Percentiles rank a stretch among this genome's conserved stretches.
These are phyloP conservation scores for Boletus coccyginus DNA, from an alignment of 768 basidiomycete species.

Conservation along the genomic window DNA sequence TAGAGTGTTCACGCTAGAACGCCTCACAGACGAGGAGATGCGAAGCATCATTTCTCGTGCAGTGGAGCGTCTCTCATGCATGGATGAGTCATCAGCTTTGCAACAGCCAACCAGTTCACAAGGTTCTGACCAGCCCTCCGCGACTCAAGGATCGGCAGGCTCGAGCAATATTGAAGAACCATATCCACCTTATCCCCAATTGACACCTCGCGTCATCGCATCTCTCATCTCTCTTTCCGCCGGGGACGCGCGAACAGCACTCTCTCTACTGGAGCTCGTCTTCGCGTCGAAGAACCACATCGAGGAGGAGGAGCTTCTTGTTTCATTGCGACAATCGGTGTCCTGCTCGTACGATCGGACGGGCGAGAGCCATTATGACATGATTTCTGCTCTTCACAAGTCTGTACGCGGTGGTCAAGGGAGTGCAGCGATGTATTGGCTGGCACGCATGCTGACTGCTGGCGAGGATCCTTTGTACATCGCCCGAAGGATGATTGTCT, in stretches of 20 bases:
- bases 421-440: slow-evolving; percentile 83
- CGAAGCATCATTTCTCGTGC: slow-evolving; percentile 56
- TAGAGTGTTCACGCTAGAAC: slow-evolving; percentile 73
- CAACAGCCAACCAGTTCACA: slow-evolving; percentile 17
- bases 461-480: slow-evolving; percentile 83
- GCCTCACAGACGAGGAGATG: slow-evolving; percentile 63
- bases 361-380: slow-evolving; percentile 75
- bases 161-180: slow-evolving; percentile 12
- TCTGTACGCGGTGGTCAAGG: slow-evolving; percentile 74
- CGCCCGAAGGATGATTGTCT: slow-evolving; percentile 69
- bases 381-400: slow-evolving; percentile 85
- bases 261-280: slow-evolving; percentile 73
- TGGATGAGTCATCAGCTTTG: background rate
- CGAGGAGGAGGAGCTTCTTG: slow-evolving; percentile 50
- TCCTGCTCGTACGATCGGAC: slow-evolving; percentile 70
- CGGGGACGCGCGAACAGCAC: slow-evolving; percentile 76
- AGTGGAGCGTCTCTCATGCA: slow-evolving; percentile 34
- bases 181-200: slow-evolving; percentile 32
- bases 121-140: slow-evolving; percentile 15
- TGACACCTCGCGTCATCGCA: slow-evolving; percentile 46
- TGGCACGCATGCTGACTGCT: slow-evolving; percentile 76
- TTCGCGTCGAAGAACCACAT: slow-evolving; percentile 42
- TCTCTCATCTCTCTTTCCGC: slow-evolving; percentile 52
- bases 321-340: slow-evolving; percentile 58
- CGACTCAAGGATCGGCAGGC: slow-evolving; percentile 17